phyloP scores from a whole-genome alignment of 371 early-diverging fungal genomes.

The Paramicrosporidium saccamoebae region DNA sequence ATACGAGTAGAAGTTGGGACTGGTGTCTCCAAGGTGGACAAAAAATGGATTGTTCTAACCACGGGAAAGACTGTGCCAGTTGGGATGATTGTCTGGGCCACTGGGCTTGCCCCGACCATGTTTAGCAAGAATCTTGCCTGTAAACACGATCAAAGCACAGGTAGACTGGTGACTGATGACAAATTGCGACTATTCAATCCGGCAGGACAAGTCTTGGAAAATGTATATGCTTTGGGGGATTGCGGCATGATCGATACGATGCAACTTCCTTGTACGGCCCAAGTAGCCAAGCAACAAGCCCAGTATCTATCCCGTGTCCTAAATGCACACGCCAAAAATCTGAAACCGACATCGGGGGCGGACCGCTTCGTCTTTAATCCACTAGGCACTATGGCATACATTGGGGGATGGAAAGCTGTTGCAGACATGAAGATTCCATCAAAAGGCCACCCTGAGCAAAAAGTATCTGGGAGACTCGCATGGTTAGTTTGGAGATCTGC shows the following conservation, averaged over 20 bases:
- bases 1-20: slow-evolving; percentile 34
- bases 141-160: slow-evolving; percentile 3
- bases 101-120: slow-evolving; percentile 34
- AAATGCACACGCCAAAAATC: slow-evolving; percentile 5
- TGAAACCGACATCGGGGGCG: slow-evolving; percentile 4
- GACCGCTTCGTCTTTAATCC: slow-evolving; percentile 21
- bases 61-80: slow-evolving; percentile 13
- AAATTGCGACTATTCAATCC: slow-evolving; percentile 23
- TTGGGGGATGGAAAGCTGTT: slow-evolving; percentile 33
- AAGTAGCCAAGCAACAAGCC: slow-evolving; percentile 60
- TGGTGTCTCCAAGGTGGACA: slow-evolving; percentile 18
- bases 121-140: slow-evolving; percentile 15
- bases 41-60: slow-evolving; percentile 10
- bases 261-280: slow-evolving; percentile 42
- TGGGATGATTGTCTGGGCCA: slow-evolving; percentile 50
- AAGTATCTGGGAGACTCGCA: slow-evolving; percentile 16
- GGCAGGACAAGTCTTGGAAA: slow-evolving; percentile 11
- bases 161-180: slow-evolving; percentile 23
- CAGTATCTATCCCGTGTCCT: slow-evolving; percentile 15
- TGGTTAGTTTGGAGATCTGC: slow-evolving; percentile 44
- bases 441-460: slow-evolving; percentile 2
- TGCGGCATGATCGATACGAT: slow-evolving; percentile 17
- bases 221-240: slow-evolving; percentile 51
- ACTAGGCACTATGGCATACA: slow-evolving; percentile 37
- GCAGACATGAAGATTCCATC: slow-evolving; percentile 5